Percentiles rank a stretch among this genome's conserved stretches.
Evolutionary conservation across 352 stramenopile genomes (phyloP).

Genomic region (Phytophthora sojae): DNA sequence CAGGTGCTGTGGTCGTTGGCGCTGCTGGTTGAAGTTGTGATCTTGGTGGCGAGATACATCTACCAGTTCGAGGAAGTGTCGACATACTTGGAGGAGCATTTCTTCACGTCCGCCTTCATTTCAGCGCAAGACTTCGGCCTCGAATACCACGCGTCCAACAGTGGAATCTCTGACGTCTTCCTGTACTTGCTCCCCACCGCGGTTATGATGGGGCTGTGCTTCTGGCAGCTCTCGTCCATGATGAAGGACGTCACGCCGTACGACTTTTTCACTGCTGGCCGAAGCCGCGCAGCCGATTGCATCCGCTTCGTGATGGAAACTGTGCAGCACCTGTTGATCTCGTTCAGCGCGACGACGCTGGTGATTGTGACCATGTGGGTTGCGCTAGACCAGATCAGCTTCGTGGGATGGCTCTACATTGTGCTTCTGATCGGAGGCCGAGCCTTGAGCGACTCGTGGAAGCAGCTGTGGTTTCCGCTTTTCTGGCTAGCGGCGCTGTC

Average conservation of each 20-base stretch:
- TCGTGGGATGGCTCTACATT: constrained; percentile 72
- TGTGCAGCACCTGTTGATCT: constrained; percentile 68
- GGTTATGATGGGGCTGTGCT: constrained; percentile 76
- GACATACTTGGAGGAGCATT: constrained; percentile 61
- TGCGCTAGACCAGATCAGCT: constrained; percentile 67
- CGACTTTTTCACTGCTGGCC: constrained; percentile 66
- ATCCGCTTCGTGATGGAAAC: constrained; percentile 66
- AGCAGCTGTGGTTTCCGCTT: constrained; percentile 78
- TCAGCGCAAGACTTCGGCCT: constrained; percentile 77
- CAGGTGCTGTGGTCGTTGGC: constrained; percentile 83
- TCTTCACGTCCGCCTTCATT: constrained; percentile 83
- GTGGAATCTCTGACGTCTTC: constrained; percentile 75
- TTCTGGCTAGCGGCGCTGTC: constrained; percentile 79
- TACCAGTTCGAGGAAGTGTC: constrained; percentile 85
- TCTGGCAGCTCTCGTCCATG: constrained; percentile 86
- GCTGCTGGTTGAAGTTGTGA: constrained; percentile 71
- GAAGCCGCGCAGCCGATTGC: constrained; percentile 59
- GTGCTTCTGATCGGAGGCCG: constrained; percentile 66
- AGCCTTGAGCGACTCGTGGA: constrained; percentile 65
- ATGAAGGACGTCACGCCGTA: constrained; percentile 71
- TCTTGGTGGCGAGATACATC: constrained; percentile 77
- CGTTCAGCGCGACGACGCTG: constrained; percentile 73
- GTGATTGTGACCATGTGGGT: constrained; percentile 78
- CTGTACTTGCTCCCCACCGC: constrained; percentile 80
- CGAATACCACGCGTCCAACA: constrained; percentile 66